A percentile compares a stretch with the other conserved stretches of the same genome.
These are phyloP conservation scores for Aspergillus hancockii DNA, from an alignment of 495 filamentous ascomycete genomes.

Conservation along the genomic window DNA sequence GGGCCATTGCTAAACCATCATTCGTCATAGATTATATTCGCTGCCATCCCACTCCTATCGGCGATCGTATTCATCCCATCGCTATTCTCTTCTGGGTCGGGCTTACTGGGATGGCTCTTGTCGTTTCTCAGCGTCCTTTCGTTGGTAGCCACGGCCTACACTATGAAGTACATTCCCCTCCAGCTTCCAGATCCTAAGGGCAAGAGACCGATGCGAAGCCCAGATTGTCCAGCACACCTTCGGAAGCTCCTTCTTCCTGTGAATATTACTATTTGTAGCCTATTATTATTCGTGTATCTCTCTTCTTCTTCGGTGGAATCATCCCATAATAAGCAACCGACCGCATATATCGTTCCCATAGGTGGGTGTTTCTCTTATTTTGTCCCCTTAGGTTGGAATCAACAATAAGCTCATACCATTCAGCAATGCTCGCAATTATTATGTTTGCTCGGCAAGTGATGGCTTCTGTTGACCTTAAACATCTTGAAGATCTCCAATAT, in stretches of 20 bases:
- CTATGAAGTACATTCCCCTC: slow-evolving; percentile 37
- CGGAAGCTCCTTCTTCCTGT: slow-evolving; percentile 23
- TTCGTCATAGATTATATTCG: slow-evolving; percentile 50
- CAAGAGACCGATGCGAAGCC: slow-evolving; percentile 27
- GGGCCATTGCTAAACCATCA: slow-evolving; percentile 9
- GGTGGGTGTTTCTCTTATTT: slow-evolving; percentile 26
- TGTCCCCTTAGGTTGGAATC: background rate
- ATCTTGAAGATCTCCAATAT: slow-evolving; percentile 51
- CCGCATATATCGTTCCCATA: slow-evolving; percentile 38
- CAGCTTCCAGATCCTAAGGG: slow-evolving; percentile 33
- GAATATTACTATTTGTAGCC: slow-evolving; percentile 28
- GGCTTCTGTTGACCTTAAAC: slow-evolving; percentile 45
- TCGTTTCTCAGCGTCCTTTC: slow-evolving; percentile 60
- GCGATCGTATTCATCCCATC: slow-evolving; percentile 53
- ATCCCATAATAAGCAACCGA: slow-evolving; percentile 18
- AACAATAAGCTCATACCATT: slow-evolving; percentile 7
- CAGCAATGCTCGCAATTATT: slow-evolving; percentile 41
- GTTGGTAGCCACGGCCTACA: slow-evolving; percentile 58
- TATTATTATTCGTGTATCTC: slow-evolving; percentile 29
- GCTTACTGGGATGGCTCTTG: slow-evolving; percentile 35
- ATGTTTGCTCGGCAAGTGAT: slow-evolving; percentile 40
- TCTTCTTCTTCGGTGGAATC: slow-evolving; percentile 15
- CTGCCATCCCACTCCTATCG: slow-evolving; percentile 55
- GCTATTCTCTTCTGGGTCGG: slow-evolving; percentile 36
- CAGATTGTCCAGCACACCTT: slow-evolving; percentile 10